Percentiles rank a stretch among this genome's conserved stretches.
Evolutionary conservation across 129 eudicot species (phyloP).

Genomic region (carrot (Daucus carota)): DNA sequence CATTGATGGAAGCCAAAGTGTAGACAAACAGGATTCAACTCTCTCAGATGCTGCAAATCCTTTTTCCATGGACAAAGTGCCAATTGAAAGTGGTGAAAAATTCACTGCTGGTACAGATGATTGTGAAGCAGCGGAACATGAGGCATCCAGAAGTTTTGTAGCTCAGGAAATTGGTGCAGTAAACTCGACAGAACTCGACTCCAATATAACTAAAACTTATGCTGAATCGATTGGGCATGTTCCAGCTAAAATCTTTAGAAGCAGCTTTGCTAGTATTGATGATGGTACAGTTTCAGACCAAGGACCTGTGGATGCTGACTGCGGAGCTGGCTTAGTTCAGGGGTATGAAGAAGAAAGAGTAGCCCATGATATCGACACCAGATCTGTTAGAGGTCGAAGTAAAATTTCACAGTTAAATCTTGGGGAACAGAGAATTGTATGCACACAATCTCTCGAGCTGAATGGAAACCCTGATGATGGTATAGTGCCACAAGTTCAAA

Average conservation of each 20-base stretch:
- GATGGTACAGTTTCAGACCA: not conserved
- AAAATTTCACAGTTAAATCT: not conserved
- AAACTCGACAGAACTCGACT: not conserved
- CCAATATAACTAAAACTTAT: not conserved
- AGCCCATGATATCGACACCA: constrained; percentile 4
- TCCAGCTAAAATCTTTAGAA: constrained; percentile 10
- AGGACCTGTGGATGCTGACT: not conserved
- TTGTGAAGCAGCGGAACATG: not conserved
- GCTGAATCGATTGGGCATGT: constrained; percentile 16
- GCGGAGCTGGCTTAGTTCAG: not conserved
- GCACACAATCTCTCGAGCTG: not conserved
- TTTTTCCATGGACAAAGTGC: not conserved
- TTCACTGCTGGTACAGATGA: not conserved
- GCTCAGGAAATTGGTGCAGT: constrained; percentile 5
- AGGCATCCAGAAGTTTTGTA: not conserved
- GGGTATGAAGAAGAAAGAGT: constrained; percentile 11
- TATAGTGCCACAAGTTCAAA: constrained; percentile 20
- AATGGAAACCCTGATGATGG: constrained; percentile 3
- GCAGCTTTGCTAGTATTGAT: constrained; percentile 3
- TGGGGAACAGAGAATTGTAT: not conserved
- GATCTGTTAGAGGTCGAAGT: not conserved
- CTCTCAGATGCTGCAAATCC: not conserved
- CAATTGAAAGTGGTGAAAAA: not conserved
- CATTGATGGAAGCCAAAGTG: not conserved
- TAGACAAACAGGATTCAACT: not conserved